phyloP scores from a whole-genome alignment of 108 stramenopile genomes.

The Stephanodiscus minutulus region DNA sequence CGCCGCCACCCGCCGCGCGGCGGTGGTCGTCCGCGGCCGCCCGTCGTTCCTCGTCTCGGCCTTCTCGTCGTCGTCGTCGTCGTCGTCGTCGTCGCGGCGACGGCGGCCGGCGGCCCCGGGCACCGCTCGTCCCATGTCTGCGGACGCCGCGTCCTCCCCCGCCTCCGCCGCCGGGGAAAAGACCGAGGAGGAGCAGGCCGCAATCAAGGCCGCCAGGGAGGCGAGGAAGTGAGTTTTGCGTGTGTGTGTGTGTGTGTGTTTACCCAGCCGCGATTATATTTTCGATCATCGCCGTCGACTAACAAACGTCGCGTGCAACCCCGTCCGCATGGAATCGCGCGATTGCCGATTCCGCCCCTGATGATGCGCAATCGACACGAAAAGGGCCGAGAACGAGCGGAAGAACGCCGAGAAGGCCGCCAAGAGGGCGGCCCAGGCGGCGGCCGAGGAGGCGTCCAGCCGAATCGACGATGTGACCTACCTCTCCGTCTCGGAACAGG shows the following conservation, averaged over 20 bases:
- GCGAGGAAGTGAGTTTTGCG: conserved; percentile 80
- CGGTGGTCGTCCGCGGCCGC: neutral
- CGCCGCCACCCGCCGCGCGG: conserved; percentile 15
- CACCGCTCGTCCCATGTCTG: conserved; percentile 35
- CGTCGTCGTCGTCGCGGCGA: neutral
- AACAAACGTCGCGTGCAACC: too few relatives aligned
- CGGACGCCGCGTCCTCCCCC: conserved; percentile 22
- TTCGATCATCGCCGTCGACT: too few relatives aligned
- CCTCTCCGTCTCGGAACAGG: conserved; percentile 67
- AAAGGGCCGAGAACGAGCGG: conserved; percentile 85
- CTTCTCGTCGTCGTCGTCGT: conserved; percentile 14
- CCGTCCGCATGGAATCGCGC: neutral
- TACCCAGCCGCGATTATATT: too few relatives aligned
- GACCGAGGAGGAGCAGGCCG: conserved; percentile 79
- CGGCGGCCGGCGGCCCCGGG: neutral
- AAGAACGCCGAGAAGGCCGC: conserved; percentile 82
- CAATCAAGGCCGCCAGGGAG: conserved; percentile 75
- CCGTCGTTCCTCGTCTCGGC: conserved; percentile 6
- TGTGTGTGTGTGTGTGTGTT: too few relatives aligned
- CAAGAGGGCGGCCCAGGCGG: conserved; percentile 69
- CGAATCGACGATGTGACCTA: conserved; percentile 75
- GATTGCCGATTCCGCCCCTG: neutral
- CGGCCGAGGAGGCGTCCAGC: conserved; percentile 65
- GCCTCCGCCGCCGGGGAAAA: conserved; percentile 49
- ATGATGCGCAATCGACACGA: too few relatives aligned